A percentile compares a stretch with the other conserved stretches of the same genome.
Conservation (phyloP, 345 rosid species). For the Cochlearia excelsa region DNA sequence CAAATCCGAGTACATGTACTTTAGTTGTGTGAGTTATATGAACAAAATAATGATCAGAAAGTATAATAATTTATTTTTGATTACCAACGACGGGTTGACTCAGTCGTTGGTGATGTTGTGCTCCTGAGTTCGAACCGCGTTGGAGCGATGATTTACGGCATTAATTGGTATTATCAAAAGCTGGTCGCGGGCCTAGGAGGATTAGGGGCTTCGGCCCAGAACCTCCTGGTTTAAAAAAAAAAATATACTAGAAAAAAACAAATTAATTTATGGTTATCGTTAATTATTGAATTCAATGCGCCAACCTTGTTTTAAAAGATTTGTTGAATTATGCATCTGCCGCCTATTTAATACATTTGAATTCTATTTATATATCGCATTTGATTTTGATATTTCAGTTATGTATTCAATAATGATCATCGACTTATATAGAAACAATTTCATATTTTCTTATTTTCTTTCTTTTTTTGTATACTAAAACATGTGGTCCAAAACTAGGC, state of each 20-base stretch:
- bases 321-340: slow-evolving; percentile 7
- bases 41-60: neutral
- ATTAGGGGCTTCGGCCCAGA: too few species aligned
- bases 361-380: neutral
- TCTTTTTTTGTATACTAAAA: neutral
- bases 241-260: neutral
- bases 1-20: too few species aligned
- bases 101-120: too few species aligned
- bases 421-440: too few species aligned
- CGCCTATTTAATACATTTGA: slow-evolving; percentile 1
- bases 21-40: too few species aligned
- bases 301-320: neutral
- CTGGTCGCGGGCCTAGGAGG: too few species aligned
- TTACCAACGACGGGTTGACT: too few species aligned
- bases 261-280: neutral
- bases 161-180: neutral
- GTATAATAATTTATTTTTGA: too few species aligned
- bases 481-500: neutral
- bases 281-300: neutral
- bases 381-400: neutral
- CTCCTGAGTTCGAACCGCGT: too few species aligned
- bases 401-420: neutral
- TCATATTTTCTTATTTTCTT: neutral
- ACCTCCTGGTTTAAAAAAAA: too few species aligned
- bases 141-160: too few species aligned